A percentile compares a stretch with the other conserved stretches of the same genome.
Evolutionary conservation across 2,329 filamentous ascomycete genomes (phyloP).

Genomic region (Atkinsonella hypoxylon): DNA sequence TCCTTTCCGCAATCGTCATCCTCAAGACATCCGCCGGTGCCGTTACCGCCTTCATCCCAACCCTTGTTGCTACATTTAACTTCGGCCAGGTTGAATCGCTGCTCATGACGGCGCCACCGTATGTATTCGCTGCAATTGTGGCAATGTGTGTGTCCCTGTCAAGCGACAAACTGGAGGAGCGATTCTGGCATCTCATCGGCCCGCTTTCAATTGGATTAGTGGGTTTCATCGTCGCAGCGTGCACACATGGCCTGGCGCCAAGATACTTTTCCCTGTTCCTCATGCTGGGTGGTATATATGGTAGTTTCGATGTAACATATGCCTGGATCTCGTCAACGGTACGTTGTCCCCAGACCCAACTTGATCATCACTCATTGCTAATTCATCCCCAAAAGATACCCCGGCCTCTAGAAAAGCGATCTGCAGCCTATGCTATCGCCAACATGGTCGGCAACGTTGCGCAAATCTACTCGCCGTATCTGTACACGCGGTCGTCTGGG

Average conservation of each 20-base stretch:
- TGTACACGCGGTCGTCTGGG: slow-evolving; percentile 2
- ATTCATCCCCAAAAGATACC: neutral
- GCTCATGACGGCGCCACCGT: slow-evolving; percentile 53
- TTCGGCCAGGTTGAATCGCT: slow-evolving; percentile 35
- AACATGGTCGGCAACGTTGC: slow-evolving; percentile 7
- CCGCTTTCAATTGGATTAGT: slow-evolving; percentile 50
- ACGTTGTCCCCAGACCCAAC: neutral
- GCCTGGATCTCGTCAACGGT: slow-evolving; percentile 7
- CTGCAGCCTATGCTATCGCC: slow-evolving; percentile 4
- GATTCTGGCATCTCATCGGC: slow-evolving; percentile 53
- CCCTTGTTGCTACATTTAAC: slow-evolving; percentile 6
- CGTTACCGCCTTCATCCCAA: slow-evolving; percentile 7
- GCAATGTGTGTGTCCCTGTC: slow-evolving; percentile 56
- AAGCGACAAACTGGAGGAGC: slow-evolving; percentile 57
- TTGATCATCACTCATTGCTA: neutral
- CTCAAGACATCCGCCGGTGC: slow-evolving; percentile 9
- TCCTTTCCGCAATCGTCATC: slow-evolving; percentile 7
- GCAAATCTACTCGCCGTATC: slow-evolving; percentile 6
- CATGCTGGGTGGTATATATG: slow-evolving; percentile 7
- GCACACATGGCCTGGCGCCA: slow-evolving; percentile 28
- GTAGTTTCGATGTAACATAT: slow-evolving; percentile 4
- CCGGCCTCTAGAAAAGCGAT: slow-evolving; percentile 5
- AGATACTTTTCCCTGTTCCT: slow-evolving; percentile 5
- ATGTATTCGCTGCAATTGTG: slow-evolving; percentile 48
- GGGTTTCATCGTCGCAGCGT: slow-evolving; percentile 56